Conservation (phyloP, 1,139 yeast genomes). For the Diutina siamensis region DNA sequence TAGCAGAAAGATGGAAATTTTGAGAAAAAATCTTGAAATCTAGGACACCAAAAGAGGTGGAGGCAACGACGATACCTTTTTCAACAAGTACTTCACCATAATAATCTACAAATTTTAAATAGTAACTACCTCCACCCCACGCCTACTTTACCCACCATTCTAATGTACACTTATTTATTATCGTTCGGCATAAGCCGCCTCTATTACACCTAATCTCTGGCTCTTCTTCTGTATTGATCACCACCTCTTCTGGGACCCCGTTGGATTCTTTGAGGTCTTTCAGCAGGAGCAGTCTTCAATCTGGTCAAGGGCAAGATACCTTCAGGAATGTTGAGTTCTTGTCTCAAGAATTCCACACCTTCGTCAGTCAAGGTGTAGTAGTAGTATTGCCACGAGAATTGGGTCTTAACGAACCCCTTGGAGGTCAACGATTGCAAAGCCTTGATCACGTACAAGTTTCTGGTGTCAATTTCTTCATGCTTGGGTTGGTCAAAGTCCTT, state of each 20-base stretch:
- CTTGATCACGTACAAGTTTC: conserved; percentile 96
- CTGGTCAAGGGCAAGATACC: conserved; percentile 98
- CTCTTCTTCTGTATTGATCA: conserved; percentile 36
- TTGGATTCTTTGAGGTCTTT: conserved; percentile 44
- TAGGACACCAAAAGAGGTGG: too few relatives aligned
- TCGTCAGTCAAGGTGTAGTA: conserved; percentile 99
- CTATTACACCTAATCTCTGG: conserved; percentile 26
- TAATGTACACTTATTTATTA: conserved; percentile 6
- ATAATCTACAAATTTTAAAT: not conserved
- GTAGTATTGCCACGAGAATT: conserved; percentile 99
- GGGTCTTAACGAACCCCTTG: conserved; percentile 98
- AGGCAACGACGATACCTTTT: too few relatives aligned
- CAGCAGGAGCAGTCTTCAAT: conserved; percentile 89
- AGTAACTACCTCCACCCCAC: too few relatives aligned
- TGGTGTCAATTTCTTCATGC: conserved; percentile 97
- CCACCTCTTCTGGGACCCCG: conserved; percentile 28
- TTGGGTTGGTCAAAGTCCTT: conserved; percentile 96
- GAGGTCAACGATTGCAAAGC: conserved; percentile 99
- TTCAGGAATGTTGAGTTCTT: conserved; percentile 97
- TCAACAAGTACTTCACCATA: not conserved
- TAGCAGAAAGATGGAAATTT: not conserved
- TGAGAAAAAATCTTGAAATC: not conserved
- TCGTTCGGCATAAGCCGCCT: not conserved
- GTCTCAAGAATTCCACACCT: conserved; percentile 98
- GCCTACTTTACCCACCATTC: too few relatives aligned